Evolutionary conservation across 129 eudicot species (phyloP).

Genomic region (Centella asiatica): DNA sequence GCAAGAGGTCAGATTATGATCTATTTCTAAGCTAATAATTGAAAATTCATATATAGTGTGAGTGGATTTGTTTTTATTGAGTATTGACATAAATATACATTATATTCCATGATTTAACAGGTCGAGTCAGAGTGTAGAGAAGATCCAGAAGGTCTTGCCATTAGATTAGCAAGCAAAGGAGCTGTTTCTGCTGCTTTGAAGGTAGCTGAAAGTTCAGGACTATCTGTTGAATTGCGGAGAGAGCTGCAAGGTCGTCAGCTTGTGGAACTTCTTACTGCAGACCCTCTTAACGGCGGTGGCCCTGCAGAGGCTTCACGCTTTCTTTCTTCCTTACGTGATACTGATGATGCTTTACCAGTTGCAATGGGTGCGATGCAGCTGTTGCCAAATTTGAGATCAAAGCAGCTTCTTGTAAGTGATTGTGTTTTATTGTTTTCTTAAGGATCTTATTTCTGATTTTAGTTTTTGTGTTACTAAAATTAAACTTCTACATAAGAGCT

Average conservation of each 20-base stretch:
- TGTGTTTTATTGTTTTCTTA: neutral
- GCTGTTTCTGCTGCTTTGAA: conserved; percentile 97
- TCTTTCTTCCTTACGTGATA: conserved; percentile 82
- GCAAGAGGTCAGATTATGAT: conserved; percentile 65
- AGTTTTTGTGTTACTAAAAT: neutral
- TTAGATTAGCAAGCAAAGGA: conserved; percentile 93
- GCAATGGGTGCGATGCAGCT: conserved; percentile 99
- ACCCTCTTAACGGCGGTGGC: conserved; percentile 93
- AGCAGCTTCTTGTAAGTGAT: conserved; percentile 79
- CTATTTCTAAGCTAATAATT: neutral
- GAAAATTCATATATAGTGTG: neutral
- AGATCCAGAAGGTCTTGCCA: conserved; percentile 97
- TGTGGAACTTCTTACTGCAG: conserved; percentile 95
- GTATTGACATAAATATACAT: neutral
- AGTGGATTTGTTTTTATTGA: neutral
- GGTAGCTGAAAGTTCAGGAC: conserved; percentile 96
- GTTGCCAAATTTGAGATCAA: conserved; percentile 83
- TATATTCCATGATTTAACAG: conserved; percentile 25
- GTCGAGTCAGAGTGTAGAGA: conserved; percentile 90
- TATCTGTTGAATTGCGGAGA: conserved; percentile 83
- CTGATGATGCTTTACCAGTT: conserved; percentile 90
- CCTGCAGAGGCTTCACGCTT: conserved; percentile 99
- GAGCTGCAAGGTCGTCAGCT: conserved; percentile 99
- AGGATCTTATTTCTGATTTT: neutral
- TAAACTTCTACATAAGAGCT: neutral